These are phyloP conservation scores for Vitis hybrid DNA, from an alignment of 177 flowering plant genomes.

Conservation along the genomic window DNA sequence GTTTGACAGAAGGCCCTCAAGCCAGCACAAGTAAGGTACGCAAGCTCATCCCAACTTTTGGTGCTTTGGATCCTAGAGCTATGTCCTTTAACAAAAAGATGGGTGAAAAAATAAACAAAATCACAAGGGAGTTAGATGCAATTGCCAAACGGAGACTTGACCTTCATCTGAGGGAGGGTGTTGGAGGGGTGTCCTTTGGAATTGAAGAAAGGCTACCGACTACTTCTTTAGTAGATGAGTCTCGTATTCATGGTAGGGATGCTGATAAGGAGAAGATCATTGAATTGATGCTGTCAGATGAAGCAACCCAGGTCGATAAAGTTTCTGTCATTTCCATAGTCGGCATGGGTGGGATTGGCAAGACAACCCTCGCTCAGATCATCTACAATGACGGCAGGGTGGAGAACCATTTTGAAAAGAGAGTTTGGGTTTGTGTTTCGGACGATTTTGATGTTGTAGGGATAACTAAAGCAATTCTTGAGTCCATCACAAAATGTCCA, in stretches of 20 bases:
- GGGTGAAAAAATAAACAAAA: background rate
- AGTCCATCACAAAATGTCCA: background rate
- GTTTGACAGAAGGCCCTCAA: background rate
- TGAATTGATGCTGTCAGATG: constrained; percentile 10
- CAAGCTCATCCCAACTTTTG: background rate
- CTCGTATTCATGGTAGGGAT: constrained; percentile 26
- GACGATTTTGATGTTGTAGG: constrained; percentile 21
- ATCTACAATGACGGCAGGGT: constrained; percentile 18
- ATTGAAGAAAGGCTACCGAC: background rate
- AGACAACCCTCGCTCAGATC: constrained; percentile 31
- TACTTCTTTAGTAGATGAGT: constrained; percentile 13
- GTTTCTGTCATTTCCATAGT: constrained; percentile 18
- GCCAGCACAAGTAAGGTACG: no score
- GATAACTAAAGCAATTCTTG: constrained; percentile 13
- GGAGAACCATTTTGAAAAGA: constrained; percentile 16
- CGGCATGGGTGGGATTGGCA: constrained; percentile 34
- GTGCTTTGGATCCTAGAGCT: background rate
- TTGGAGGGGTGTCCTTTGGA: background rate
- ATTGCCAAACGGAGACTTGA: constrained; percentile 7
- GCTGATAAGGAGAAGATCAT: constrained; percentile 19
- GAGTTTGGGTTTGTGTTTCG: constrained; percentile 29
- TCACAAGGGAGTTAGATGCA: constrained; percentile 11
- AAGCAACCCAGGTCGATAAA: background rate
- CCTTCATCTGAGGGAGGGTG: constrained; percentile 6
- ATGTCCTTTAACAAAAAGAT: background rate